phyloP scores from a whole-genome alignment of 768 basidiomycete species.

The Tylopilus balloui region DNA sequence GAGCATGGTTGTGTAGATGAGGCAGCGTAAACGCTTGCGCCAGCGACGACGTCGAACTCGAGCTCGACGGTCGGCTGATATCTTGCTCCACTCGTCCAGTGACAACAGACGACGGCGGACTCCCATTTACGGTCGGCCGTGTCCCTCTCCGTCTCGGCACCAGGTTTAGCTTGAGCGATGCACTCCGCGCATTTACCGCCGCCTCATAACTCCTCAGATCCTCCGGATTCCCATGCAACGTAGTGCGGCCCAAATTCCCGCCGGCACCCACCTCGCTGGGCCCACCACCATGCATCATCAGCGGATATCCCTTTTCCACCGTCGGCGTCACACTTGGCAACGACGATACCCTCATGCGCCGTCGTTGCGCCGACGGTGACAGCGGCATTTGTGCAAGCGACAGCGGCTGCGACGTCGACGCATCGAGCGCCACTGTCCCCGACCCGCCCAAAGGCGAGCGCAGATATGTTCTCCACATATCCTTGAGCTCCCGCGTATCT shows the following conservation, averaged over 20 bases:
- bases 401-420: constrained; percentile 6
- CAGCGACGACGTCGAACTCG: constrained; percentile 37
- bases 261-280: constrained; percentile 21
- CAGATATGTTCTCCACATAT: constrained; percentile 75
- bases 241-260: constrained; percentile 33
- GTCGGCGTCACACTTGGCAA: constrained; percentile 69
- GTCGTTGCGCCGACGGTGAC: constrained; percentile 27
- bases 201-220: constrained; percentile 71
- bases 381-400: constrained; percentile 20
- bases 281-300: constrained; percentile 12
- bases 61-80: constrained; percentile 36
- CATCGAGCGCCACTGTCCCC: constrained; percentile 10
- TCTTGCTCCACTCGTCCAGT: constrained; percentile 17
- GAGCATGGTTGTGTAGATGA: constrained; percentile 5
- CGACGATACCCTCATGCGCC: constrained; percentile 59
- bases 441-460: constrained; percentile 55
- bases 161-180: constrained; percentile 55
- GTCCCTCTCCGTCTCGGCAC: constrained; percentile 38
- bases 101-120: constrained; percentile 13
- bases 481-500: constrained; percentile 50
- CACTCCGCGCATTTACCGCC: constrained; percentile 65
- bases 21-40: constrained; percentile 38
- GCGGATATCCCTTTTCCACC: constrained; percentile 21
- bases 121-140: constrained; percentile 14
- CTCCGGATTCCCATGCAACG: constrained; percentile 46